phyloP scores from a whole-genome alignment of 805 yeast genomes.

The Vanderwaltozyma verrucispora region DNA sequence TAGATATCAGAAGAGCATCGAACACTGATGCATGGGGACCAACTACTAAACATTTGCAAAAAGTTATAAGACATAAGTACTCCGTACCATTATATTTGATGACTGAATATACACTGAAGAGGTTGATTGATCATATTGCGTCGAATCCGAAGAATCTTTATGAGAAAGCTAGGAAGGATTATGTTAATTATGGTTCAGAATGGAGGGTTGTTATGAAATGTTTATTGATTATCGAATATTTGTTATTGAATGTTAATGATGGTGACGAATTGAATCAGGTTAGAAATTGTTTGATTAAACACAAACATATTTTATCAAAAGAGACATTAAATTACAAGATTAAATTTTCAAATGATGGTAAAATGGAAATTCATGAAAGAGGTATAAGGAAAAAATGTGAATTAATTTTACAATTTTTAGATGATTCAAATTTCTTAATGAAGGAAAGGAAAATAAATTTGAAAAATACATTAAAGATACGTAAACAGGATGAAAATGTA shows the following conservation, averaged over 20 bases:
- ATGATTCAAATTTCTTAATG: conserved; percentile 22
- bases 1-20: conserved; percentile 35
- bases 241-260: conserved; percentile 26
- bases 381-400: conserved; percentile 30
- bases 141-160: conserved; percentile 28
- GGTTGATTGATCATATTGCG: conserved; percentile 30
- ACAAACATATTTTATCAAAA: conserved; percentile 24
- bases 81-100: conserved; percentile 25
- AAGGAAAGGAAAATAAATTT: conserved; percentile 22
- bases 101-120: conserved; percentile 28
- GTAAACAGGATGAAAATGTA: conserved; percentile 20
- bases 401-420: conserved; percentile 19
- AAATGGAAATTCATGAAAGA: conserved; percentile 30
- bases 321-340: conserved; percentile 25
- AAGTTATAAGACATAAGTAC: conserved; percentile 23
- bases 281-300: conserved; percentile 23
- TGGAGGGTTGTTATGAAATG: conserved; percentile 34
- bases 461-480: conserved; percentile 24
- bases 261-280: conserved; percentile 28
- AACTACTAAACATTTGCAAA: conserved; percentile 33
- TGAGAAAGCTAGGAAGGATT: conserved; percentile 31
- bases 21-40: conserved; percentile 48
- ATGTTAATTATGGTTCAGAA: conserved; percentile 32
- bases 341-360: conserved; percentile 27
- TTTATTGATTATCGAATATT: conserved; percentile 26